Evolutionary conservation across 106 monocot genomes (phyloP), one percentile per base, ranked within the genome.

Genomic region (Acorus gramineus): DNA sequence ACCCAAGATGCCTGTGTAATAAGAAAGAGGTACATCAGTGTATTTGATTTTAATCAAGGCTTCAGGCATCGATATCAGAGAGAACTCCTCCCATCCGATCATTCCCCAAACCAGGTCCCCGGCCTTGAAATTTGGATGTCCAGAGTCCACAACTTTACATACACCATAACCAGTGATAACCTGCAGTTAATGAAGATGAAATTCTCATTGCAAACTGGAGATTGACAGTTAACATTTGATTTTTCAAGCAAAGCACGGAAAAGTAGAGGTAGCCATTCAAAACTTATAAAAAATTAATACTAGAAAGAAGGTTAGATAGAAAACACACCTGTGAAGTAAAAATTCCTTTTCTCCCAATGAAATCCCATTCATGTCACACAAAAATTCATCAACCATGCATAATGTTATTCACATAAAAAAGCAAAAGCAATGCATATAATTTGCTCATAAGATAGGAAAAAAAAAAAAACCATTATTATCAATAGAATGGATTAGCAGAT

Each of bases 41-140:
- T 77, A 59, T 47, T 85, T 72, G 67, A 85, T 80, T 66, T 85
- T 85, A 2, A 44, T 28, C 5, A 85, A 60, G 2, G 6, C 7
- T 44, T 74, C 59, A 61, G 80, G 74, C 0, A 3, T 6, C 43
- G 70, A 8, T 54, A 77, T 76, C 3, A 85, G 60, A 66, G 71
- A 77, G 65, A 80, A 85, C 56, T 80, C 85, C 69, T 85, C 85
- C 84, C 85, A 85, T 57, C 85, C 77, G 42, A 64, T 75, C 14
- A 78, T 71, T 2, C 80, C 80, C 70, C 59, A 78, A 5, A 85
- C 80, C 56, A 77, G 70, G 69, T 85, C 85, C 44, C 85, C 85
- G 43, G 67, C 65, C 69, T 80, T 71, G 51, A 85, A 78, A 74
- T 80, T 65, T 44, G 80, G 74, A 71, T 85, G 71, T 42, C 66